Base-by-base conservation (phyloP, 371 early-diverging fungal species). In the Mortierella sp. region DNA sequence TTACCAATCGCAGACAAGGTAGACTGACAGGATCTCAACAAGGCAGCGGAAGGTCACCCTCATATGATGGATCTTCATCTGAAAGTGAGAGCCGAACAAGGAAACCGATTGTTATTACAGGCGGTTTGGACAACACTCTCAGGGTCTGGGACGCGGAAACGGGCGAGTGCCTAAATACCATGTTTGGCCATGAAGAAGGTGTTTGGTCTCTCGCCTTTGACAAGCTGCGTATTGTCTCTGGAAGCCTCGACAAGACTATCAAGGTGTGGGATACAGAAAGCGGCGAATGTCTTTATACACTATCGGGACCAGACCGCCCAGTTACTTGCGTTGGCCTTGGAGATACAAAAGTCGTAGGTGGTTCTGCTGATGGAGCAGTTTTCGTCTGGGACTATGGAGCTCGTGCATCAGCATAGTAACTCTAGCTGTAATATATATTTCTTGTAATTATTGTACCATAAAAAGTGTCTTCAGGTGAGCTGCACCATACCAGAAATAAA, bases 241-340 rank as follows among this genome's bases (percentile, higher is more conserved):
- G 97, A 1, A 93, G 95, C 15, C 92, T 96, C 69, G 99, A 99
- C 72, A 90, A 92, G 22, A 90, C 92, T 0, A 88, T 99, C 21
- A 94, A 95, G 67, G 88, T 99, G 50, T 99, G 99, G 99, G 98
- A 98, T 77, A 85, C 94, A 16, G 95, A 96, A 62, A 93, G 91
- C 36, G 98, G 97, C 11, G 82, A 91, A n/a, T 89, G 91, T 70
- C 85, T 96, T 72, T 91, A 95, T 72, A 93, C 95, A 0, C 82
- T 97, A 53, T 85, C 88, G 32, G 92, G 92, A 3, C 90, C 88
- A 36, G 76, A 83, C 40, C 92, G 90, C 0, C 90, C 96, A 4
- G 94, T 97, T 41, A 93, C 92, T 33, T 89, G 93, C 58, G 91
- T 93, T 40, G 90, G 89, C 0, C 83, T 97, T 45, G 89, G 95